Conservation (phyloP, 805 yeast species). For the Lachancea nothofagi region DNA sequence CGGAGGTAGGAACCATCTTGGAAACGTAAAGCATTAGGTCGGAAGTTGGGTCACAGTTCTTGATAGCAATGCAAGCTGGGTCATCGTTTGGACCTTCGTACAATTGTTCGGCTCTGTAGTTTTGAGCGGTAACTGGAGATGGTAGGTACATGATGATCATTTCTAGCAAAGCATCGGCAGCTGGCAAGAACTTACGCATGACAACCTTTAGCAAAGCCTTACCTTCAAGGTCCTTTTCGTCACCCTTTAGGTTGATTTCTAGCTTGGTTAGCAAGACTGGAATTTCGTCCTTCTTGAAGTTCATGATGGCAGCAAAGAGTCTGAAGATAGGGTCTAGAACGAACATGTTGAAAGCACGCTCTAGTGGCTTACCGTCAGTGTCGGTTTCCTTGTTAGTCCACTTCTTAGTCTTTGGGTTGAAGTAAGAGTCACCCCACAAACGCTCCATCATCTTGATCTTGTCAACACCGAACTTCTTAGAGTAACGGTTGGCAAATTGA, state of each 20-base stretch:
- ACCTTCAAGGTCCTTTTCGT: constrained; percentile 98
- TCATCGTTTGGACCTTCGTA: constrained; percentile 99
- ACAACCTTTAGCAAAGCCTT: constrained; percentile 96
- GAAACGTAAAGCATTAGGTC: constrained; percentile 99
- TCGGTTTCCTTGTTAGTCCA: constrained; percentile 96
- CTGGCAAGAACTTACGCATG: constrained; percentile 99
- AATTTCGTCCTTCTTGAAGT: constrained; percentile 97
- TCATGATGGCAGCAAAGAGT: constrained; percentile 94
- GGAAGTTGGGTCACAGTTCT: constrained; percentile 97
- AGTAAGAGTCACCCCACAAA: constrained; percentile 99
- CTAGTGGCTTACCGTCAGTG: constrained; percentile 90
- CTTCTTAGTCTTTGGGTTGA: constrained; percentile 99
- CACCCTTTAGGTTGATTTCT: constrained; percentile 89
- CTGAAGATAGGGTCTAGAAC: constrained; percentile 98
- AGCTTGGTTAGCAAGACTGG: constrained; percentile 88
- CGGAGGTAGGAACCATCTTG: constrained; percentile 99
- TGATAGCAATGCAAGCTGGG: constrained; percentile 83
- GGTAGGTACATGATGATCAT: constrained; percentile 98
- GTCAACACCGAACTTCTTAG: constrained; percentile 99
- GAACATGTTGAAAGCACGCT: constrained; percentile 99
- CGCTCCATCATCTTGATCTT: constrained; percentile 96
- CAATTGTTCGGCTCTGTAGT: constrained; percentile 97
- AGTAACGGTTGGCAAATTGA: constrained; percentile 96
- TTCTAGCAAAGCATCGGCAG: constrained; percentile 98
- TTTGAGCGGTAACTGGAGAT: constrained; percentile 99